Base-by-base conservation (phyloP, 2,329 filamentous ascomycete genomes). In the Alternaria incomplexa region DNA sequence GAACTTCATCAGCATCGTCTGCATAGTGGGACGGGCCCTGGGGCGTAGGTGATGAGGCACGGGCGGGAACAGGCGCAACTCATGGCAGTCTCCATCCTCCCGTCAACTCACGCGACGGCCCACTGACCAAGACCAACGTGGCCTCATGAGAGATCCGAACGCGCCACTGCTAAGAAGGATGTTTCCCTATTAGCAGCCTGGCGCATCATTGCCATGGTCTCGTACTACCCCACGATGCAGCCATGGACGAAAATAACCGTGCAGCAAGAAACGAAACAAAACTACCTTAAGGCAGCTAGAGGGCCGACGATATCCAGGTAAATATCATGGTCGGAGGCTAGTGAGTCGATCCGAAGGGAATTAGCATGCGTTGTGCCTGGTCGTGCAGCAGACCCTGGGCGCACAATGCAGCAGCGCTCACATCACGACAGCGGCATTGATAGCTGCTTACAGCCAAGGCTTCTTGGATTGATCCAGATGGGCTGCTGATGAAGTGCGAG, bases 231-330 rank as follows among this genome's bases (percentile, higher is more conserved):
- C 64, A 66, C 66, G 61, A 68, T 64, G 66, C 58, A 66, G 64
- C 61, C 67, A 56, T 48, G 60, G 61, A 65, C 73, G 69, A 73
- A 76, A 74, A 74, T 77, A 77, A 73, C 55, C 65, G 58, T 70
- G 62, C 61, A 61, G 56, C 64, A 58, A 40, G 61, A 68, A 72
- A 68, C 63, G 62, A 73, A 74, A 73, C 72, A 56, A 58, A 72
- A 67, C 51, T 65, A 56, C 11, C 73, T 58, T 36, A 23, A 65
- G 56, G 9, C 23, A 56, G 71, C 59, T 72, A 68, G 67, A 47
- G 32, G 6, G 50, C 23, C 44, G 47, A 55, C 13, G 22, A 51
- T 52, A 64, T 61, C 51, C 62, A 72, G 69, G 69, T 61, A 64
- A 68, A 66, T 65, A 47, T 30, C 54, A 56, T 57, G 46, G 61